These are phyloP conservation scores for Phytophthora lateralis DNA, from an alignment of 352 stramenopile species.

Conservation along the genomic window DNA sequence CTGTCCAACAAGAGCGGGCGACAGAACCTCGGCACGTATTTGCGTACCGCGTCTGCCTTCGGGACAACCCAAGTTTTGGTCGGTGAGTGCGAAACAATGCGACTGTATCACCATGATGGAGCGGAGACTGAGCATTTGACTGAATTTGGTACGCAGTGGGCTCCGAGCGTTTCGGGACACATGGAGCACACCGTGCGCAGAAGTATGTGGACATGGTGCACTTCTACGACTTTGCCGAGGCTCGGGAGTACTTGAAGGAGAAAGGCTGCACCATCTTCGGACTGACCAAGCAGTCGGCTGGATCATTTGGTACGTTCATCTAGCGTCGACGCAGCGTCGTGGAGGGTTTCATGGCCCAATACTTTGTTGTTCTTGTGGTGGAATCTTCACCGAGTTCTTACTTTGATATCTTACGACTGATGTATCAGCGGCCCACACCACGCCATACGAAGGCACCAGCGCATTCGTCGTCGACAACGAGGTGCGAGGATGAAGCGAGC, in stretches of 20 bases:
- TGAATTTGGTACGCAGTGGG: slow-evolving; percentile 47
- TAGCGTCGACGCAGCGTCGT: neutral
- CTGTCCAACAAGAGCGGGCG: slow-evolving; percentile 73
- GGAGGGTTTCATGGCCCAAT: neutral
- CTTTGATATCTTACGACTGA: slow-evolving; percentile 18
- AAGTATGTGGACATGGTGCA: slow-evolving; percentile 83
- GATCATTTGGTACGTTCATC: slow-evolving; percentile 36
- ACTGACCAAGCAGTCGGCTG: slow-evolving; percentile 33
- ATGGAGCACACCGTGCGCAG: slow-evolving; percentile 76
- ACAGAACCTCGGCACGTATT: slow-evolving; percentile 81
- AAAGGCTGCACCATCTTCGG: slow-evolving; percentile 69
- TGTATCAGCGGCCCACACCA: slow-evolving; percentile 53
- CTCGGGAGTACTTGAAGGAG: slow-evolving; percentile 55
- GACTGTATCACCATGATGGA: slow-evolving; percentile 4
- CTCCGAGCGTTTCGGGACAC: slow-evolving; percentile 76
- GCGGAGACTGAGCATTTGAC: slow-evolving; percentile 12
- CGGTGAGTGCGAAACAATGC: slow-evolving; percentile 39
- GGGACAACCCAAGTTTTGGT: slow-evolving; percentile 75
- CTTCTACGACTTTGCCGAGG: slow-evolving; percentile 73
- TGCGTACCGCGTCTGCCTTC: slow-evolving; percentile 79
- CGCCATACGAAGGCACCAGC: slow-evolving; percentile 54
- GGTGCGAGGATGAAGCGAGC: slow-evolving; percentile 25
- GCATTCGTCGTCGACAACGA: slow-evolving; percentile 85
- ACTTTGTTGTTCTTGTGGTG: slow-evolving; percentile 1
- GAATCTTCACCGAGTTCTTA: slow-evolving; percentile 6